Evolutionary conservation across 192 early-diverging fungal genomes (phyloP).

Genomic region (Coemansia sp.): DNA sequence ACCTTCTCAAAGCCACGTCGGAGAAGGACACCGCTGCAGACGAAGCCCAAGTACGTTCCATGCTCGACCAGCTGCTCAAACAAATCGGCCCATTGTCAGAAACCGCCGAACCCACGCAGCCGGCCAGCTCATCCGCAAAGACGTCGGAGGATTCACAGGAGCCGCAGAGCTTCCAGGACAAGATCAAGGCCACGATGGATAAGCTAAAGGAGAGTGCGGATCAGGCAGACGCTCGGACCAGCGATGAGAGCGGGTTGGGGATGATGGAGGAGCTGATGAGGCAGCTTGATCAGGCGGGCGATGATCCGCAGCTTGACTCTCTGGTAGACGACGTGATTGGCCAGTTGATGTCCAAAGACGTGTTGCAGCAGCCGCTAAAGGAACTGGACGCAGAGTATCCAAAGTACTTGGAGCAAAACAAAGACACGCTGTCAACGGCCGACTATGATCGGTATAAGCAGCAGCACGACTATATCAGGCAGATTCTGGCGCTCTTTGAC

Average conservation of each 20-base stretch:
- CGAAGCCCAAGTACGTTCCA: slow-evolving; percentile 61
- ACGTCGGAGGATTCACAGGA: neutral
- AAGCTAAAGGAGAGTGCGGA: slow-evolving; percentile 84
- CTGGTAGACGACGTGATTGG: slow-evolving; percentile 88
- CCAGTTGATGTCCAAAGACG: slow-evolving; percentile 88
- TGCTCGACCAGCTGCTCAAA: slow-evolving; percentile 74
- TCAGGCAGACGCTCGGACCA: slow-evolving; percentile 70
- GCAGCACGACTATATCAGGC: slow-evolving; percentile 72
- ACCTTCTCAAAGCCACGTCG: slow-evolving; percentile 46
- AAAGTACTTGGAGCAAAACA: slow-evolving; percentile 79
- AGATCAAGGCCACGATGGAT: slow-evolving; percentile 84
- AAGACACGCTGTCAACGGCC: slow-evolving; percentile 61
- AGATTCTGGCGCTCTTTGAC: slow-evolving; percentile 86
- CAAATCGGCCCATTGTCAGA: slow-evolving; percentile 52
- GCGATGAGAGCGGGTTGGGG: slow-evolving; percentile 59
- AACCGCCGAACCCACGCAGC: slow-evolving; percentile 1
- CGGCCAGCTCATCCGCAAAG: neutral
- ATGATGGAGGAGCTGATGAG: slow-evolving; percentile 86
- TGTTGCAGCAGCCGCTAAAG: slow-evolving; percentile 94
- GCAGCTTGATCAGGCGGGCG: slow-evolving; percentile 76
- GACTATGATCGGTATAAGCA: slow-evolving; percentile 75
- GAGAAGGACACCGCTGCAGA: slow-evolving; percentile 16
- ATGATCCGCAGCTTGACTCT: slow-evolving; percentile 70
- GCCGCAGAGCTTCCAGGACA: slow-evolving; percentile 74
- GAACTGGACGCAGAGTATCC: slow-evolving; percentile 89